A percentile compares a stretch with the other conserved stretches of the same genome.
phyloP scores from a whole-genome alignment of 768 basidiomycete genomes.

The Pisolithus orientalis region DNA sequence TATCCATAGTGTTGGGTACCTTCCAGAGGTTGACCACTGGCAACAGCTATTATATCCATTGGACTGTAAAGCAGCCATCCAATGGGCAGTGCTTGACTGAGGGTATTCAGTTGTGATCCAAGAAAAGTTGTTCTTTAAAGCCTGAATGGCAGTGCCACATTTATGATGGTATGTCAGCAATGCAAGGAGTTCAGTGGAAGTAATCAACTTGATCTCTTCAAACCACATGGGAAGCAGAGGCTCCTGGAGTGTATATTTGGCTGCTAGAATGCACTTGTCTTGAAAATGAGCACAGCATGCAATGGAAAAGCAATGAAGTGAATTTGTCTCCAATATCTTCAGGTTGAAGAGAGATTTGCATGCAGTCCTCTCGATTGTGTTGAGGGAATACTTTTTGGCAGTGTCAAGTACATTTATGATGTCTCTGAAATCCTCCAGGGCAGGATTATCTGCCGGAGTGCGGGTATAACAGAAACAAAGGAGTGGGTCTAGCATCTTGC shows the following conservation, averaged over 20 bases:
- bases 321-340: slow-evolving; percentile 10
- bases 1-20: not conserved
- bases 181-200: slow-evolving; percentile 17
- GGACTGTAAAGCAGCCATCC: not conserved
- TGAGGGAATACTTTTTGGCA: slow-evolving; percentile 11
- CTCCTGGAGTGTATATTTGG: slow-evolving; percentile 20
- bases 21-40: not conserved
- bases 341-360: slow-evolving; percentile 15
- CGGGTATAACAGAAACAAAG: not conserved
- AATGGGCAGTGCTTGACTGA: not conserved
- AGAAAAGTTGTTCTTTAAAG: not conserved
- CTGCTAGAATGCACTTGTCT: slow-evolving; percentile 22
- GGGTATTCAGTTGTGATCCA: slow-evolving; percentile 13
- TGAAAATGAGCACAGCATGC: slow-evolving; percentile 20
- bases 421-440: slow-evolving; percentile 8
- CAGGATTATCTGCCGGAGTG: slow-evolving; percentile 14
- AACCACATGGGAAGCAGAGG: slow-evolving; percentile 18
- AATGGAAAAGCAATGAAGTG: slow-evolving; percentile 28
- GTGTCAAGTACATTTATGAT: slow-evolving; percentile 8
- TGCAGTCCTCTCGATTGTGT: slow-evolving; percentile 12
- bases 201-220: slow-evolving; percentile 23
- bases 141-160: slow-evolving; percentile 10
- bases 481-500: no score
- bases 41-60: not conserved
- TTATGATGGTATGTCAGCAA: slow-evolving; percentile 17